phyloP scores from a whole-genome alignment of 139 green algal species.

The Closterium sp. region DNA sequence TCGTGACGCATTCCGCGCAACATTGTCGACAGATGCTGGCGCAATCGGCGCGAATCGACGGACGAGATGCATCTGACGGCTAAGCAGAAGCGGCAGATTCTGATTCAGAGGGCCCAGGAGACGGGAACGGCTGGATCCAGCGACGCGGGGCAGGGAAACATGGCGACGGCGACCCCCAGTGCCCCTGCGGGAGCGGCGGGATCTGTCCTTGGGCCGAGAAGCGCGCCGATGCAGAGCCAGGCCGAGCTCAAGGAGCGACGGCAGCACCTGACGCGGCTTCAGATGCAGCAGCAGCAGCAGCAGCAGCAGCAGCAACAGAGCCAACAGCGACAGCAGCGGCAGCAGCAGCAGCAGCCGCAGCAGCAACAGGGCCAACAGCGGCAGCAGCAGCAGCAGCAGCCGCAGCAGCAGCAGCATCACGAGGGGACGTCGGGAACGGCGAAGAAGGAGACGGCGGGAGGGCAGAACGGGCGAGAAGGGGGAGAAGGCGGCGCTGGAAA shows the following conservation, averaged over 20 bases:
- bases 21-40: neutral
- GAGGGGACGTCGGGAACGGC: no score
- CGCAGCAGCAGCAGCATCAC: no score
- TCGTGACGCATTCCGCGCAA: neutral
- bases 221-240: neutral
- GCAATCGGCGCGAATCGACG: neutral
- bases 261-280: neutral
- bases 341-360: neutral
- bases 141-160: neutral
- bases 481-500: neutral
- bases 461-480: neutral
- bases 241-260: neutral
- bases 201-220: neutral
- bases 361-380: constrained; percentile 1
- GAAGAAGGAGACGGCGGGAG: neutral
- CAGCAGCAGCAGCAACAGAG: constrained; percentile 3
- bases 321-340: neutral
- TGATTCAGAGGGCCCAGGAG: neutral
- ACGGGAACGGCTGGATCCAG: neutral
- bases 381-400: constrained; percentile 24
- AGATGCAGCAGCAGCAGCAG: constrained; percentile 6
- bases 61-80: neutral
- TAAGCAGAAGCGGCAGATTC: neutral
- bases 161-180: neutral
- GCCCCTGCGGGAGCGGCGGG: neutral